Conservation (phyloP, 1,284 basidiomycete genomes). For the Pterula multifida region DNA sequence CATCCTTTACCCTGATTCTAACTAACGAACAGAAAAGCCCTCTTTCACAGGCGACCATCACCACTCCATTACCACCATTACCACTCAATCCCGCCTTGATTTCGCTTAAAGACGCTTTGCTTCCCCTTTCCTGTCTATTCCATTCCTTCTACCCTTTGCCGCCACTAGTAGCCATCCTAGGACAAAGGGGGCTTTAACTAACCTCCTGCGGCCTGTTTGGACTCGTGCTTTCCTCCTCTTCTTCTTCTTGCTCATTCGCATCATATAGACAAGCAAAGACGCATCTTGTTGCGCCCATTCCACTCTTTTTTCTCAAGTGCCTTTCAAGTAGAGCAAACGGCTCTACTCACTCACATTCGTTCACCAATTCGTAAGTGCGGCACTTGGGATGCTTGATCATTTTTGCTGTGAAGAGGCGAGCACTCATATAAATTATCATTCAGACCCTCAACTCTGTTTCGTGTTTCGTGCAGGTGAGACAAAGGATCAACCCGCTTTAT, state of each 20-base stretch:
- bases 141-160: slow-evolving; percentile 13
- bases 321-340: background rate
- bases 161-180: slow-evolving; percentile 4
- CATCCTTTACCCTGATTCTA: background rate
- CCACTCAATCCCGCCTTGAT: background rate
- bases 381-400: too few relatives aligned
- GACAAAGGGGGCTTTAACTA: background rate
- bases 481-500: too few relatives aligned
- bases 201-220: background rate
- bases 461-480: too few relatives aligned
- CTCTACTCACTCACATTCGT: background rate
- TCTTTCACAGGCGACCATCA: background rate
- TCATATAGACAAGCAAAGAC: background rate
- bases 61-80: background rate
- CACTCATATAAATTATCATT: too few relatives aligned
- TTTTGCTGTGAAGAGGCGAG: too few relatives aligned
- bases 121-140: slow-evolving; percentile 8
- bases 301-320: background rate
- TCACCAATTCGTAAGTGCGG: background rate
- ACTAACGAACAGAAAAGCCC: background rate
- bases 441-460: too few relatives aligned
- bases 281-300: background rate
- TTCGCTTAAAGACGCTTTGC: background rate
- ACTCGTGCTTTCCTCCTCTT: background rate
- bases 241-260: background rate